Conservation (phyloP, 768 basidiomycete species). For the Lactarius evosmus region DNA sequence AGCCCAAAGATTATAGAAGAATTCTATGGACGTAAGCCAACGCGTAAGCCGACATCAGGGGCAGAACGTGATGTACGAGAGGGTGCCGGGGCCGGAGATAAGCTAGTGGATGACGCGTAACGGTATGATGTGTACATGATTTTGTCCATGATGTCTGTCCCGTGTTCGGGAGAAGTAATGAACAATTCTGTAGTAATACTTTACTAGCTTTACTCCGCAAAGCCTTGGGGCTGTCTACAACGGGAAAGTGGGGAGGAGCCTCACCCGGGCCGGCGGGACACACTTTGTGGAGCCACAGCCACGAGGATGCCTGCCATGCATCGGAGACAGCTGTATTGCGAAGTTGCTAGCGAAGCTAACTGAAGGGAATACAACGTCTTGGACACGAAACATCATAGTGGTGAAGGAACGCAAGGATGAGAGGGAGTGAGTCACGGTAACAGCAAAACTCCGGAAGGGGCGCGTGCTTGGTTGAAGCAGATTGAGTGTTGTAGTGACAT, state of each 20-base stretch:
- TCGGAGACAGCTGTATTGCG: neutral
- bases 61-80: slow-evolving; percentile 38
- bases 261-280: neutral
- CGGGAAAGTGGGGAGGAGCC: neutral
- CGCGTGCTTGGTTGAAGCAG: neutral
- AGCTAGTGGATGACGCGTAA: slow-evolving; percentile 55
- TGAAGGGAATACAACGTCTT: neutral
- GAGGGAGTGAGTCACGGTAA: slow-evolving; percentile 4
- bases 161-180: slow-evolving; percentile 18
- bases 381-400: neutral
- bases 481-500: slow-evolving; percentile 23
- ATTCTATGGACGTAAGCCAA: slow-evolving; percentile 84
- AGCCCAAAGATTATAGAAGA: slow-evolving; percentile 94
- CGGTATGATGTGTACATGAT: slow-evolving; percentile 6
- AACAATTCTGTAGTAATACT: slow-evolving; percentile 14
- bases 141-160: slow-evolving; percentile 23
- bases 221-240: neutral
- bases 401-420: neutral
- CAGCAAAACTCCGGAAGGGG: slow-evolving; percentile 12
- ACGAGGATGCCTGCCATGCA: slow-evolving; percentile 8
- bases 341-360: neutral
- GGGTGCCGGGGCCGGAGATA: slow-evolving; percentile 45
- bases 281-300: slow-evolving; percentile 6
- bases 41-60: slow-evolving; percentile 56
- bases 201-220: slow-evolving; percentile 1